These are phyloP conservation scores for Cyberlindnera saturnus DNA, from an alignment of 805 yeast genomes.

Conservation along the genomic window DNA sequence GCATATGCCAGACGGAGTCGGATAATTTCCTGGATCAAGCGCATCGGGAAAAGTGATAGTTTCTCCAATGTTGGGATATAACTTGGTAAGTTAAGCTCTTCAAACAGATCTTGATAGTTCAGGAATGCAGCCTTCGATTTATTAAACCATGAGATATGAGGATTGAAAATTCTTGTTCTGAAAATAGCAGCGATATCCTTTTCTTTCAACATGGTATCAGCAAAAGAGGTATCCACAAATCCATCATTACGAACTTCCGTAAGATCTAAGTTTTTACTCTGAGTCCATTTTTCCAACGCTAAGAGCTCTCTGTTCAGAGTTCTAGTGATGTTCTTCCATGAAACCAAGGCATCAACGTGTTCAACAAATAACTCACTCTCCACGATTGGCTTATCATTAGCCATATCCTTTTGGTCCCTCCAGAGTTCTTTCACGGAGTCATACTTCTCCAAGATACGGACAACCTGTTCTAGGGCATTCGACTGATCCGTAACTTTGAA, in stretches of 20 bases:
- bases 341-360: constrained; percentile 68
- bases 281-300: constrained; percentile 73
- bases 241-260: constrained; percentile 31
- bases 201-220: constrained; percentile 77
- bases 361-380: constrained; percentile 55
- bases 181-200: constrained; percentile 70
- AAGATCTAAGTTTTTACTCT: constrained; percentile 72
- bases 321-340: constrained; percentile 76
- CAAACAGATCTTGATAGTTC: constrained; percentile 53
- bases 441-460: constrained; percentile 49
- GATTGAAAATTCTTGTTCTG: constrained; percentile 57
- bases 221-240: constrained; percentile 64
- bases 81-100: constrained; percentile 67
- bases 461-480: constrained; percentile 45
- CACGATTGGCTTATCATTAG: constrained; percentile 67
- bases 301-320: constrained; percentile 59
- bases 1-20: constrained; percentile 73
- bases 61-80: constrained; percentile 59
- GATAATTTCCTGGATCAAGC: constrained; percentile 73
- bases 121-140: constrained; percentile 73
- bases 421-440: constrained; percentile 70
- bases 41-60: constrained; percentile 70
- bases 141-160: constrained; percentile 74
- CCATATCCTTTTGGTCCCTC: constrained; percentile 76
- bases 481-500: constrained; percentile 50